Evolutionary conservation across 2,329 filamentous ascomycete genomes (phyloP).

Genomic region (Colletotrichum musicola): DNA sequence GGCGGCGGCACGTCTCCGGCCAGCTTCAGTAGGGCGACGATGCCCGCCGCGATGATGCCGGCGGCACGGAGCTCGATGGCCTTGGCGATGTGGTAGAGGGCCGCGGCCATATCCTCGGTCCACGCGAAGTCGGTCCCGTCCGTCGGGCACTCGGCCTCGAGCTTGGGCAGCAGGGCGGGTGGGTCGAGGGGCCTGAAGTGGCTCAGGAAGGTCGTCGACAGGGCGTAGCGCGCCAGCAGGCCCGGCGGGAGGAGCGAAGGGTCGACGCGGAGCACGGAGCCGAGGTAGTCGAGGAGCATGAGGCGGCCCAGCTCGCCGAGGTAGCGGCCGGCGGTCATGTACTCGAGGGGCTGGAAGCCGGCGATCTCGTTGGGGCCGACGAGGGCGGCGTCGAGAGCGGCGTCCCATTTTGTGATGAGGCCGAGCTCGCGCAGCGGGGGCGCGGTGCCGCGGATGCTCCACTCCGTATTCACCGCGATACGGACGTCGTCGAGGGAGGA

Average conservation of each 20-base stretch:
- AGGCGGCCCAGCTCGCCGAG: constrained; percentile 81
- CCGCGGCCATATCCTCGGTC: constrained; percentile 70
- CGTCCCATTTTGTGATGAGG: constrained; percentile 80
- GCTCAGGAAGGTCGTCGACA: constrained; percentile 80
- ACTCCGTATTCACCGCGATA: constrained; percentile 86
- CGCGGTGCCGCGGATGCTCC: constrained; percentile 83
- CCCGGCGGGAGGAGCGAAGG: constrained; percentile 63
- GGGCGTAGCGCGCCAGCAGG: constrained; percentile 69
- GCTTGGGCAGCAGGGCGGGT: constrained; percentile 58
- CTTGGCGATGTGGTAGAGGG: constrained; percentile 75
- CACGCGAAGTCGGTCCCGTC: constrained; percentile 65
- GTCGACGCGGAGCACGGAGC: constrained; percentile 54
- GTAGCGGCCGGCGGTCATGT: constrained; percentile 85
- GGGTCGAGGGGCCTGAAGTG: constrained; percentile 62
- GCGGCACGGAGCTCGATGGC: constrained; percentile 80
- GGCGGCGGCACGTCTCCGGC: constrained; percentile 72
- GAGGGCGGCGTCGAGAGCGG: constrained; percentile 73
- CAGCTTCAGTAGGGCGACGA: constrained; percentile 76
- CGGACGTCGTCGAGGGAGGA: constrained; percentile 59
- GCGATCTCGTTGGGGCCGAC: constrained; percentile 76
- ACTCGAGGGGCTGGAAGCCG: constrained; percentile 86
- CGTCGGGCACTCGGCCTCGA: constrained; percentile 66
- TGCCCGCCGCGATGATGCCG: constrained; percentile 79
- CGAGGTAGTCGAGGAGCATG: constrained; percentile 75
- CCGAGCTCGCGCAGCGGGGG: constrained; percentile 72